Conservation (phyloP, 306 rosid genomes). For the Calophaca sinica region DNA sequence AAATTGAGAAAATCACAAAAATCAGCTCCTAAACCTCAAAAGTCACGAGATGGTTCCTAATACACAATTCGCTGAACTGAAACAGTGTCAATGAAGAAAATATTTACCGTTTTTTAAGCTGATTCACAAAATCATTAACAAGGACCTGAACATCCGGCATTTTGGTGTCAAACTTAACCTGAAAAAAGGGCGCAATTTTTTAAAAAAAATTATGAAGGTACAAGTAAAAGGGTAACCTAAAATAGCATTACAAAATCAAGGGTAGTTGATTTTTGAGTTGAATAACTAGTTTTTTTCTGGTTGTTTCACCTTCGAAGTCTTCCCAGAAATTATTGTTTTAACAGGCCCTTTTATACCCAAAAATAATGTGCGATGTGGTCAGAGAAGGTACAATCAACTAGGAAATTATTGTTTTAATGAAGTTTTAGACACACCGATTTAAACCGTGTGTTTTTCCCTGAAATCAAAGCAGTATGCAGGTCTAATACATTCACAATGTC, state of each 20-base stretch:
- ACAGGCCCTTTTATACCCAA: too few relatives aligned
- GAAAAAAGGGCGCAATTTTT: slow-evolving; percentile 21
- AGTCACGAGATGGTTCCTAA: slow-evolving; percentile 12
- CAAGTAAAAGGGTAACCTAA: slow-evolving; percentile 31
- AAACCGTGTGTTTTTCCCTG: too few relatives aligned
- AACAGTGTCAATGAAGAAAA: slow-evolving; percentile 9
- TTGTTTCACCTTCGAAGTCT: too few relatives aligned
- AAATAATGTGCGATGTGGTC: too few relatives aligned
- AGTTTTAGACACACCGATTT: too few relatives aligned
- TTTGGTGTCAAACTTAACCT: slow-evolving; percentile 52
- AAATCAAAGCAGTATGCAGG: too few relatives aligned
- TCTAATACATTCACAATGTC: too few relatives aligned
- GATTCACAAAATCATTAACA: slow-evolving; percentile 76
- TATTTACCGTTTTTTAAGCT: slow-evolving; percentile 80
- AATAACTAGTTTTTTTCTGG: background rate
- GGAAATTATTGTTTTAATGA: too few relatives aligned
- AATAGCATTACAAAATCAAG: slow-evolving; percentile 4
- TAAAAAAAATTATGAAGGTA: background rate
- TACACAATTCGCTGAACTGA: slow-evolving; percentile 34
- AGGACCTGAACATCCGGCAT: slow-evolving; percentile 92
- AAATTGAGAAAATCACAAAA: background rate
- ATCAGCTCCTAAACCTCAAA: slow-evolving; percentile 15
- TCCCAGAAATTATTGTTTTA: background rate
- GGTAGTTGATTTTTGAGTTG: background rate
- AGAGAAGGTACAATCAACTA: too few relatives aligned